These are phyloP conservation scores for Lipomyces yamanashiensis DNA, from an alignment of 805 yeast genomes.

Conservation along the genomic window DNA sequence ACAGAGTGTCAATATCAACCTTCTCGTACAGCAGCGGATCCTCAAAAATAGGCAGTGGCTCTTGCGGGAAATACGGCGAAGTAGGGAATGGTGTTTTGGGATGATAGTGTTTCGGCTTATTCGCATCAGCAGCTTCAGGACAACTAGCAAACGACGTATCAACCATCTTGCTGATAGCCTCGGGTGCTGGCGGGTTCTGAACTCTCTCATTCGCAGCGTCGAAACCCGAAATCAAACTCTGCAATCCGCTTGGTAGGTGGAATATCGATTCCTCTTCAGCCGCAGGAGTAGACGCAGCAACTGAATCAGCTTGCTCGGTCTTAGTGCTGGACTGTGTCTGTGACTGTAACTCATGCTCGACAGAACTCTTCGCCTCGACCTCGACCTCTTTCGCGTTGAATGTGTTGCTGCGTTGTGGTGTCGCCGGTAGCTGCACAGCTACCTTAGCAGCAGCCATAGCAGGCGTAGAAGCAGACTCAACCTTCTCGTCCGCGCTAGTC, in stretches of 20 bases:
- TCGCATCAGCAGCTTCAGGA: conserved; percentile 93
- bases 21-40: conserved; percentile 65
- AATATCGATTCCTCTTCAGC: conserved; percentile 27
- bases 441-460: not conserved
- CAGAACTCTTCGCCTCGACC: conserved; percentile 20
- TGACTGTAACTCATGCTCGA: not conserved
- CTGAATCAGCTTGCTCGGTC: too few species aligned
- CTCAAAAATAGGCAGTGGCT: conserved; percentile 59
- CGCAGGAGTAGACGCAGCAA: not conserved
- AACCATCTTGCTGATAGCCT: conserved; percentile 60
- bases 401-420: conserved; percentile 4
- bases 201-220: conserved; percentile 53
- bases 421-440: not conserved
- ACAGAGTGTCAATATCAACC: conserved; percentile 84
- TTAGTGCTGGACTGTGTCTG: too few species aligned
- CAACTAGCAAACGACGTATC: conserved; percentile 84
- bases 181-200: conserved; percentile 58
- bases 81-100: conserved; percentile 89
- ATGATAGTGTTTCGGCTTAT: conserved; percentile 73
- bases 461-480: not conserved
- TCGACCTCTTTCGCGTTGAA: conserved; percentile 30
- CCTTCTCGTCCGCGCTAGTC: conserved; percentile 5
- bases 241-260: conserved; percentile 49
- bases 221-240: conserved; percentile 47
- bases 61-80: conserved; percentile 86